Evolutionary conservation across 805 yeast genomes (phyloP).

Genomic region (Wickerhamiella cacticola): DNA sequence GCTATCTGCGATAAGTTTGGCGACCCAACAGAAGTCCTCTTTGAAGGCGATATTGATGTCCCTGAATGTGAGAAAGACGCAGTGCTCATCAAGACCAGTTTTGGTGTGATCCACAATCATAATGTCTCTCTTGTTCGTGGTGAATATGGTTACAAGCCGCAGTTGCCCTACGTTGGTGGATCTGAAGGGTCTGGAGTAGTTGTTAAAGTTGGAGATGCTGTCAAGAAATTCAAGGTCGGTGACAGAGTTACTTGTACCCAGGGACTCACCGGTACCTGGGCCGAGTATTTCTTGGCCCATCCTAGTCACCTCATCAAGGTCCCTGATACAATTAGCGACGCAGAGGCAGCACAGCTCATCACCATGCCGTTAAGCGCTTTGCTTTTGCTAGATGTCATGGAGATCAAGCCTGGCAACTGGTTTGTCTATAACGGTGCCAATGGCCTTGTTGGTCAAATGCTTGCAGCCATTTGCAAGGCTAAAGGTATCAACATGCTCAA

Average conservation of each 20-base stretch:
- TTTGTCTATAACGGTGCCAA: constrained; percentile 11
- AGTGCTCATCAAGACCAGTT: constrained; percentile 9
- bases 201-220: constrained; percentile 7
- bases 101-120: constrained; percentile 8
- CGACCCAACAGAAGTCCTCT: constrained; percentile 14
- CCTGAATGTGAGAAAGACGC: background rate
- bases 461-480: constrained; percentile 10
- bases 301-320: background rate
- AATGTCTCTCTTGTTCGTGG: constrained; percentile 6
- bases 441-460: constrained; percentile 10
- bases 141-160: constrained; percentile 11
- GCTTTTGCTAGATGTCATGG: constrained; percentile 7
- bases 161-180: constrained; percentile 8
- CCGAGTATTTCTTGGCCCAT: constrained; percentile 9
- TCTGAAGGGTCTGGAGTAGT: constrained; percentile 7
- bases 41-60: background rate
- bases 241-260: constrained; percentile 32
- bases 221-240: constrained; percentile 10
- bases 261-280: constrained; percentile 11
- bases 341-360: constrained; percentile 8
- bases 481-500: constrained; percentile 12
- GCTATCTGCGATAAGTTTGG: constrained; percentile 9
- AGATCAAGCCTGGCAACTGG: constrained; percentile 6
- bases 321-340: constrained; percentile 1
- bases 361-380: constrained; percentile 12